Conservation (phyloP, 495 filamentous ascomycete genomes). For the Evernia prunastri region DNA sequence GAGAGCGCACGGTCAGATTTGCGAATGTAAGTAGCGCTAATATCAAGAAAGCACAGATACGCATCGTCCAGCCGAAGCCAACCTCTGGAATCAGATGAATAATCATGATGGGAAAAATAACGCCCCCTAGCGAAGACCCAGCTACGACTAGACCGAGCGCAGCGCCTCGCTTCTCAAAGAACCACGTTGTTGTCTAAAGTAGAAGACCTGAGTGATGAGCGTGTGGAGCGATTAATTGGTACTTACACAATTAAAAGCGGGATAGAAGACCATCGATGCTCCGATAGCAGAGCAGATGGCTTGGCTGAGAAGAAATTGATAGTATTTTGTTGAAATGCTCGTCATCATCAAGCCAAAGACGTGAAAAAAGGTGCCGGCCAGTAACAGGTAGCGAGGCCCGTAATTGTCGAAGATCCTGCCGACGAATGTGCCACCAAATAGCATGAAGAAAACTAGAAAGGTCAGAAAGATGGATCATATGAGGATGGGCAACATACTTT, state of each 20-base stretch:
- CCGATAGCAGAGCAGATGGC: constrained; percentile 38
- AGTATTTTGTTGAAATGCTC: constrained; percentile 38
- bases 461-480: too few species aligned
- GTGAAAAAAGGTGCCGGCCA: constrained; percentile 28
- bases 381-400: constrained; percentile 29
- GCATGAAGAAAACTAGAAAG: constrained; percentile 33
- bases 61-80: constrained; percentile 46
- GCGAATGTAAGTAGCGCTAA: constrained; percentile 52
- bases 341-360: constrained; percentile 34
- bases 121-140: constrained; percentile 45
- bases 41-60: constrained; percentile 45
- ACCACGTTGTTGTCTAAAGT: constrained; percentile 21
- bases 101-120: constrained; percentile 48
- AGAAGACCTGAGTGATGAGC: background rate
- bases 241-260: constrained; percentile 23
- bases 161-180: constrained; percentile 20
- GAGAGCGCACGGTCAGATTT: constrained; percentile 51
- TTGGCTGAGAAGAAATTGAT: constrained; percentile 42
- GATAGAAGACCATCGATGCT: constrained; percentile 25
- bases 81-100: constrained; percentile 34
- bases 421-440: constrained; percentile 31
- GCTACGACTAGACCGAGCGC: constrained; percentile 24
- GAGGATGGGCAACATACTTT: constrained; percentile 15
- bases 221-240: background rate
- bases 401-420: constrained; percentile 37